Evolutionary conservation across 345 rosid genomes (phyloP), one percentile per base, ranked within the genome.

Genomic region (Lumnitzera littorea): DNA sequence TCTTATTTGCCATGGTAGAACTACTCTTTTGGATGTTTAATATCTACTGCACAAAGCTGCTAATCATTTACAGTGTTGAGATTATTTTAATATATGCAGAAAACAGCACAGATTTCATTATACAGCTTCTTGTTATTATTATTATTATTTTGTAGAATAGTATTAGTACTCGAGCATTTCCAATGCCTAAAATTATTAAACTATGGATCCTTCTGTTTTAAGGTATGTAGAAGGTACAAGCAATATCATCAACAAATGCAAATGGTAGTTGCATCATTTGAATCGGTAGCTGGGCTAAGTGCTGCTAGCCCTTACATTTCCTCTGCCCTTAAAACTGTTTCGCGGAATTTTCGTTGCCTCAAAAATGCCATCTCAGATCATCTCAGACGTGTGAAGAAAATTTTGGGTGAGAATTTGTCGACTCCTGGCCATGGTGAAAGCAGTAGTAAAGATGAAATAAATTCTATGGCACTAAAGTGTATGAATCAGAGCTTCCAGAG

Each of bases 261-360:
- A 66, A 79, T 79, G 85, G 87, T 79, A 51, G 83, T 83, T 20
- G 79, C 92, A 5, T 83, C 87, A 7, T 86, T 83, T 27, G 87
- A 86, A 60, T 64, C 84, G 0, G 89, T 86, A 3, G 73, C 87
- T 0, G 89, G 92, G 15, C 89, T 83, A 13, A 64, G 78, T 51
- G 76, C 78, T 53, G 74, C 87, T 17, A 78, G 82, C 4, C 89
- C 85, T 1, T 83, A 76, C 46, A 57, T 81, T 24, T 72, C 80
- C 54, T 51, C 76, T 62, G 89, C 82, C 43, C 70, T 83, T 9
- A 76, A 70, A 69, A 46, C 76, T 0, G 60, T 86, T 12, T 62
- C 74, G 2, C 78, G 75, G 70, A 78, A 78, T 63, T 86, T 86
- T 50, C 60, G 76, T 59, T 70, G 70, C 56, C 63, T 86, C 17